These are phyloP conservation scores for Naganishia sp. DNA, from an alignment of 1,284 basidiomycete genomes.

Conservation along the genomic window DNA sequence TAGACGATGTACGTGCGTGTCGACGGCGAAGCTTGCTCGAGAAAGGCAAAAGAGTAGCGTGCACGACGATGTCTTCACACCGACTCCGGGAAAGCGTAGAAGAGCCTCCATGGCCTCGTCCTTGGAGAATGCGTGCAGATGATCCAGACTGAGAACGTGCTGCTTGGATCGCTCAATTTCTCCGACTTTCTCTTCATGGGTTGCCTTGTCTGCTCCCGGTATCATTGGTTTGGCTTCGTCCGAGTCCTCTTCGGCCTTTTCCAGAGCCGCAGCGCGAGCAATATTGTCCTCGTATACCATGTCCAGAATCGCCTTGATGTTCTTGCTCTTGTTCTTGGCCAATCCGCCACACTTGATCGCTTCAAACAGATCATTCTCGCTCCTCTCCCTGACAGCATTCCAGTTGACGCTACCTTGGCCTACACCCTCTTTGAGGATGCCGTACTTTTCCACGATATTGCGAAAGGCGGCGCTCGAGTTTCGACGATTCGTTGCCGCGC, in stretches of 20 bases:
- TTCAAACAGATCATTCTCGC: constrained; percentile 60
- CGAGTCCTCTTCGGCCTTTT: constrained; percentile 21
- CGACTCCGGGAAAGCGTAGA: constrained; percentile 68
- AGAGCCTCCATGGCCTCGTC: constrained; percentile 69
- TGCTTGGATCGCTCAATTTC: constrained; percentile 11
- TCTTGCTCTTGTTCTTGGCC: constrained; percentile 70
- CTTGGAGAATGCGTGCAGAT: constrained; percentile 57
- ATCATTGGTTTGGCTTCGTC: not conserved
- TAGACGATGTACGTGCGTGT: constrained; percentile 57
- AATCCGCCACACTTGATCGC: constrained; percentile 70
- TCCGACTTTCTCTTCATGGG: not conserved
- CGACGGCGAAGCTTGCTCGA: constrained; percentile 72
- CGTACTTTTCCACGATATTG: constrained; percentile 61
- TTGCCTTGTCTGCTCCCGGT: constrained; percentile 1
- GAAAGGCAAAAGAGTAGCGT: constrained; percentile 75
- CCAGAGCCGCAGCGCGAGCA: not conserved
- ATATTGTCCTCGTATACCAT: constrained; percentile 60
- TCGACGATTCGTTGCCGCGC: constrained; percentile 68
- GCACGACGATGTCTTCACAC: constrained; percentile 76
- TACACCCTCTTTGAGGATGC: constrained; percentile 30
- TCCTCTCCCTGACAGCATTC: constrained; percentile 61
- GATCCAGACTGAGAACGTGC: constrained; percentile 55
- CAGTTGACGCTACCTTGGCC: constrained; percentile 62
- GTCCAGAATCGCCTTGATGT: constrained; percentile 63
- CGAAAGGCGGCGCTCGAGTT: constrained; percentile 69